These are phyloP conservation scores for Tubosaeta sp. DNA, from an alignment of 768 basidiomycete species.

Conservation along the genomic window DNA sequence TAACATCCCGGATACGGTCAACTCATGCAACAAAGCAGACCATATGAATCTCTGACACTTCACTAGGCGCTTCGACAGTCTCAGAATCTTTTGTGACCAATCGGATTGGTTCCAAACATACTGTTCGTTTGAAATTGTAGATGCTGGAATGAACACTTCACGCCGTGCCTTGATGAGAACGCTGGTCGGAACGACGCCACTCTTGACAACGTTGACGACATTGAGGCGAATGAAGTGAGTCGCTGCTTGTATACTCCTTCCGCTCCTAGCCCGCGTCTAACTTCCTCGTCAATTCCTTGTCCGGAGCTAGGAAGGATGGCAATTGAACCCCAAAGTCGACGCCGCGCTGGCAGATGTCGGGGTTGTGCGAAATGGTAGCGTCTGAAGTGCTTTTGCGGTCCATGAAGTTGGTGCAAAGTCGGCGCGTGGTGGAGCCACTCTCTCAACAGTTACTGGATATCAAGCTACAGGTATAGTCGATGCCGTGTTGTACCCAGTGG, in stretches of 20 bases:
- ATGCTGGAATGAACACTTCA: conserved; percentile 16
- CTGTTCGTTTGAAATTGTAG: conserved; percentile 12
- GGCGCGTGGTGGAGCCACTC: conserved; percentile 40
- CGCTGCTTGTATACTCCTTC: conserved; percentile 27
- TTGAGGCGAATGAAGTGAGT: conserved; percentile 20
- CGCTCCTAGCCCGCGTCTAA: conserved; percentile 38
- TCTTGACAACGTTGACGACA: conserved; percentile 24
- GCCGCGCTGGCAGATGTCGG: conserved; percentile 2
- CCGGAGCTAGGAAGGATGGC: neutral
- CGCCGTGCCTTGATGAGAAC: conserved; percentile 7
- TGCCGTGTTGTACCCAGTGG: conserved; percentile 42
- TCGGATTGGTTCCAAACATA: conserved; percentile 13
- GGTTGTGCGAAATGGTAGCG: conserved; percentile 20
- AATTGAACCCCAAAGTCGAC: conserved; percentile 5
- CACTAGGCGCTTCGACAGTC: no score
- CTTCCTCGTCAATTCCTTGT: conserved; percentile 41
- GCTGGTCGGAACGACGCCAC: conserved; percentile 21
- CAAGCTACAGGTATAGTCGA: conserved; percentile 26
- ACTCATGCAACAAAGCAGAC: no score
- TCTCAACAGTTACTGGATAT: no score
- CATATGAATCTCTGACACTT: no score
- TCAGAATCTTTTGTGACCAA: conserved; percentile 16
- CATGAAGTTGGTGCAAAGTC: conserved; percentile 35
- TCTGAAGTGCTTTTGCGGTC: conserved; percentile 2
- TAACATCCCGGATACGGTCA: no score